phyloP scores from a whole-genome alignment of 2,329 filamentous ascomycete species.

The Diaporthe nobilis region DNA sequence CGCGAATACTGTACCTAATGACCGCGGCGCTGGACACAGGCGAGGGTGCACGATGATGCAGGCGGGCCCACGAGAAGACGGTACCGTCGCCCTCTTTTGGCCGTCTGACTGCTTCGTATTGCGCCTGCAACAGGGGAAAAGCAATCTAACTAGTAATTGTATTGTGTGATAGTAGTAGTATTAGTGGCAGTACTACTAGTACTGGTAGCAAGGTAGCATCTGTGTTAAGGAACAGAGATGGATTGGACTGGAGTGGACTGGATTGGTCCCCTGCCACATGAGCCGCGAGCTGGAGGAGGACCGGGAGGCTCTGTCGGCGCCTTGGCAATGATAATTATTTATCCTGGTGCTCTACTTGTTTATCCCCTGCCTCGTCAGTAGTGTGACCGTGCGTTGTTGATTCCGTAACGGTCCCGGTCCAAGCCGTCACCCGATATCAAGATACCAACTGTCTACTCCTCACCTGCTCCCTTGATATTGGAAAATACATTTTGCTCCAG shows the following conservation, averaged over 20 bases:
- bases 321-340: neutral
- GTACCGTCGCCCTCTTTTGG: neutral
- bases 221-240: conserved; percentile 1
- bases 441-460: neutral
- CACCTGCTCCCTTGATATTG: neutral
- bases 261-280: neutral
- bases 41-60: neutral
- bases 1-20: conserved; percentile 24
- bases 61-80: neutral
- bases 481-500: neutral
- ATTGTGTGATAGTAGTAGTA: conserved; percentile 30
- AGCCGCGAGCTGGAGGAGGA: neutral
- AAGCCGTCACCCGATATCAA: neutral
- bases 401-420: neutral
- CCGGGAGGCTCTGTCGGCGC: neutral
- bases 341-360: no score
- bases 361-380: neutral
- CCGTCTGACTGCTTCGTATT: conserved; percentile 13
- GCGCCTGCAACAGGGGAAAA: conserved; percentile 16
- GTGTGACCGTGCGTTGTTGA: neutral
- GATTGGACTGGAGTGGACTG: neutral
- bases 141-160: conserved; percentile 29
- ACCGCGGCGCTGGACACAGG: neutral
- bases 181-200: neutral
- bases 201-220: neutral